Conservation (phyloP, 306 rosid genomes). For the Dalbergia cochinchinensis region DNA sequence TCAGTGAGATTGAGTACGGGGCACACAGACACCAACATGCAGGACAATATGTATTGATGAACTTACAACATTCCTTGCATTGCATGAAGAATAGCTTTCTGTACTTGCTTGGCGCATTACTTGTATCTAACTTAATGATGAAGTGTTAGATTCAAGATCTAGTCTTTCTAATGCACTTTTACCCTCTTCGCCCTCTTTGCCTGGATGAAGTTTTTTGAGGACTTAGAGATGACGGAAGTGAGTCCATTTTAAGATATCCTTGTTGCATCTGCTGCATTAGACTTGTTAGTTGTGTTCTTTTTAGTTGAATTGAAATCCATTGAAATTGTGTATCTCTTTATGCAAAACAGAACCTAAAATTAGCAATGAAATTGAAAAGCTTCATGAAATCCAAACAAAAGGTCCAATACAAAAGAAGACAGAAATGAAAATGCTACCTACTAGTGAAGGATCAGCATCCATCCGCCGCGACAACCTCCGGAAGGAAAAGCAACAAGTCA, state of each 20-base stretch:
- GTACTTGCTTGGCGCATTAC: too few relatives aligned
- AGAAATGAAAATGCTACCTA: conserved; percentile 40
- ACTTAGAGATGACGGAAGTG: conserved; percentile 77
- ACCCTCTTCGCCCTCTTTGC: neutral
- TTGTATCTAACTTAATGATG: too few relatives aligned
- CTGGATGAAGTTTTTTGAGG: conserved; percentile 67
- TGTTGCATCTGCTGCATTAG: neutral
- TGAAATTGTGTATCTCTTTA: conserved; percentile 31
- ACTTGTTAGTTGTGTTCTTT: neutral
- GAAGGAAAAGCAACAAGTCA: conserved; percentile 40
- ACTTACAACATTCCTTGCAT: too few relatives aligned
- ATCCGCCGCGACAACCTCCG: conserved; percentile 35
- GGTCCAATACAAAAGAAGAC: conserved; percentile 35
- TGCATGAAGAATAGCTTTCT: too few relatives aligned
- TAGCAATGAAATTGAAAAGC: conserved; percentile 39
- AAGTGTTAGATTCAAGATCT: neutral
- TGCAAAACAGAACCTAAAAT: conserved; percentile 60
- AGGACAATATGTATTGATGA: too few relatives aligned
- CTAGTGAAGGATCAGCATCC: conserved; percentile 40
- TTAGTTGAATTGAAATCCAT: conserved; percentile 38
- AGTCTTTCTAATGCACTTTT: neutral
- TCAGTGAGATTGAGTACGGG: too few relatives aligned
- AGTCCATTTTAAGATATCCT: conserved; percentile 45
- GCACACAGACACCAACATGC: too few relatives aligned
- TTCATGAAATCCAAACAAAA: conserved; percentile 45